phyloP scores from a whole-genome alignment of 306 rosid species.

The Phaseolus lunatus region DNA sequence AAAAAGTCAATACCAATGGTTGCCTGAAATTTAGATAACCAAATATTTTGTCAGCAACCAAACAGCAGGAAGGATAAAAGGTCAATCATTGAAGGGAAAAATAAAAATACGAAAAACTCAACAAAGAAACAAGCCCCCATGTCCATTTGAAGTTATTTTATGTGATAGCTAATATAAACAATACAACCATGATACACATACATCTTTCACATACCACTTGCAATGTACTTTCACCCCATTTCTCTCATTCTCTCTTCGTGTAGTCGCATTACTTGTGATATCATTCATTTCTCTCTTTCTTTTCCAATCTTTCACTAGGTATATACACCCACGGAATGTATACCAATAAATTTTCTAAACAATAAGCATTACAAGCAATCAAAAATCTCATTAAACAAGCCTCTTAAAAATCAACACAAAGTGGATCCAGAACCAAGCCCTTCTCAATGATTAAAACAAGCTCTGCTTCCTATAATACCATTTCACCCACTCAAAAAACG shows the following conservation, averaged over 20 bases:
- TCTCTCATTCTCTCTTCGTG: not conserved
- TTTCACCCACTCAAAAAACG: slow-evolving; percentile 5
- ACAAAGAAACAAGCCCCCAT: not conserved
- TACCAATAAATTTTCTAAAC: not conserved
- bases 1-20: slow-evolving; percentile 97
- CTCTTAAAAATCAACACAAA: slow-evolving; percentile 14
- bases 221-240: not conserved
- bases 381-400: slow-evolving; percentile 15
- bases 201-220: not conserved
- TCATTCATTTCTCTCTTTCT: not conserved
- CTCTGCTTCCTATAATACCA: slow-evolving; percentile 26
- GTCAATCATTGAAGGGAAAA: not conserved
- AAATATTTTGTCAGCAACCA: slow-evolving; percentile 39
- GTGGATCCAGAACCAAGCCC: not conserved
- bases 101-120: not conserved
- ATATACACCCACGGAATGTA: not conserved
- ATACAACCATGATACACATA: not conserved
- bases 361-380: not conserved
- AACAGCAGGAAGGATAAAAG: slow-evolving; percentile 14
- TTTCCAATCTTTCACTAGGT: not conserved
- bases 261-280: not conserved
- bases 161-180: not conserved
- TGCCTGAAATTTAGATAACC: slow-evolving; percentile 65
- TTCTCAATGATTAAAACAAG: slow-evolving; percentile 1
- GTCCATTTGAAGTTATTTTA: slow-evolving; percentile 1